A percentile compares a stretch with the other conserved stretches of the same genome.
These are phyloP conservation scores for Globisporangium iwayamae DNA, from an alignment of 352 stramenopile genomes.

Conservation along the genomic window DNA sequence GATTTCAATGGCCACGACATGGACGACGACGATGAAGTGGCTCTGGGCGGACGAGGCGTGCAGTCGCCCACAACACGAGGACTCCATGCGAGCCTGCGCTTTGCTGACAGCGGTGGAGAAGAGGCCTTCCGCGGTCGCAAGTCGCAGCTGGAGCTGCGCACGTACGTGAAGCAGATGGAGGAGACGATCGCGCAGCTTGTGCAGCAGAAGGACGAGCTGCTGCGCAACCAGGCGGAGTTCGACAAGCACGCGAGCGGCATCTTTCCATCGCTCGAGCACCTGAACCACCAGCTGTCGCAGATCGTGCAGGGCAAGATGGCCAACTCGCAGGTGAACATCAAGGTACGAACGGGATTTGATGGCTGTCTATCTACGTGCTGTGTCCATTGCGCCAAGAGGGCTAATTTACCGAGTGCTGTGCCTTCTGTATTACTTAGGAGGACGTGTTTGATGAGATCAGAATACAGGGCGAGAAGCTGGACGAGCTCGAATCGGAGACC, in stretches of 20 bases:
- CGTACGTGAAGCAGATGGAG: conserved; percentile 80
- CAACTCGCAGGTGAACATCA: conserved; percentile 43
- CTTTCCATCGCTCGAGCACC: conserved; percentile 73
- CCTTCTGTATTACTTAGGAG: conserved; percentile 20
- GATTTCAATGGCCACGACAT: conserved; percentile 58
- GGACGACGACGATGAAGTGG: conserved; percentile 35
- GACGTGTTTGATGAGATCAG: conserved; percentile 72
- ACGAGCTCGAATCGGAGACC: conserved; percentile 66
- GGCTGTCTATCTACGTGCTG: background rate
- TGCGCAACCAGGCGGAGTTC: conserved; percentile 76
- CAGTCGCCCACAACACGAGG: conserved; percentile 15
- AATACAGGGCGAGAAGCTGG: conserved; percentile 66
- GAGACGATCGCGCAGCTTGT: conserved; percentile 74
- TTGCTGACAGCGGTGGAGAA: conserved; percentile 20
- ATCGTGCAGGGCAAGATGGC: conserved; percentile 70
- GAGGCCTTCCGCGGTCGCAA: conserved; percentile 20
- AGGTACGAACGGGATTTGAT: conserved; percentile 17
- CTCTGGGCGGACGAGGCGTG: background rate
- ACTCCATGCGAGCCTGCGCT: conserved; percentile 11
- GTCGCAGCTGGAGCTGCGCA: conserved; percentile 51
- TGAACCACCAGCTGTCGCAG: conserved; percentile 76
- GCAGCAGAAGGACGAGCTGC: conserved; percentile 70
- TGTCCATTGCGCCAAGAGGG: background rate
- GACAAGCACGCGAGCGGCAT: conserved; percentile 83
- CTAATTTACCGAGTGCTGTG: background rate